Percentiles rank a stretch among this genome's conserved stretches.
Conservation (phyloP, 108 stramenopile species). For the Cyclotella kingstonii region DNA sequence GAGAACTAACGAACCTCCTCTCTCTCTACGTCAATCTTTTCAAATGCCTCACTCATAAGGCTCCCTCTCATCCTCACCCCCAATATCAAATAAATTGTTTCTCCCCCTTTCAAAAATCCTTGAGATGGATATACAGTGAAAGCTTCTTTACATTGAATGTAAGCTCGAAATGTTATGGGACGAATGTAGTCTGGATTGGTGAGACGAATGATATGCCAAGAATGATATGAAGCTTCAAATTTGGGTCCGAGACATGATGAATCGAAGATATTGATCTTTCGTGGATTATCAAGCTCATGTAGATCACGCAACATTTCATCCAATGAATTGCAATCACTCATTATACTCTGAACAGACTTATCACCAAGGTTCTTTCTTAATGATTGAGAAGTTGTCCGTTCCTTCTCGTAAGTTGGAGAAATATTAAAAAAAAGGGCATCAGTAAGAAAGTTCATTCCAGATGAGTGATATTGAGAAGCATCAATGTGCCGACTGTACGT, state of each 20-base stretch:
- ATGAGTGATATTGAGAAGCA: conserved; percentile 45
- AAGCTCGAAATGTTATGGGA: conserved; percentile 55
- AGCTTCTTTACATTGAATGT: conserved; percentile 58
- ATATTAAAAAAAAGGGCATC: conserved; percentile 78
- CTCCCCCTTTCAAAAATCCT: conserved; percentile 62
- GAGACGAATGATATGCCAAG: conserved; percentile 63
- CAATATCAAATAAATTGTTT: conserved; percentile 51
- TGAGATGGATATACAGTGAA: conserved; percentile 68
- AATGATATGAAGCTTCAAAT: conserved; percentile 51
- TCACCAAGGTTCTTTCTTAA: conserved; percentile 6
- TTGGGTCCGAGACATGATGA: conserved; percentile 5
- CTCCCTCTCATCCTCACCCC: conserved; percentile 53
- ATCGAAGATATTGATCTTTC: conserved; percentile 1
- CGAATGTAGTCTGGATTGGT: conserved; percentile 61
- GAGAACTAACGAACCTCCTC: conserved; percentile 42
- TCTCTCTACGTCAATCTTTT: conserved; percentile 55
- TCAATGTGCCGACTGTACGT: conserved; percentile 53
- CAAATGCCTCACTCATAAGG: conserved; percentile 47
- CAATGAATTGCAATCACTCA: conserved; percentile 1
- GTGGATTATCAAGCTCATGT: neutral
- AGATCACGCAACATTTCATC: conserved; percentile 3
- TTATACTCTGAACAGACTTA: neutral
- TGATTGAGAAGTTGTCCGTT: neutral
- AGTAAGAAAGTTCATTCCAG: conserved; percentile 45
- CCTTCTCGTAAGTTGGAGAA: conserved; percentile 15